These are phyloP conservation scores for Debaryomycetaceae sp. DNA, from an alignment of 1,139 yeast genomes.

Conservation along the genomic window DNA sequence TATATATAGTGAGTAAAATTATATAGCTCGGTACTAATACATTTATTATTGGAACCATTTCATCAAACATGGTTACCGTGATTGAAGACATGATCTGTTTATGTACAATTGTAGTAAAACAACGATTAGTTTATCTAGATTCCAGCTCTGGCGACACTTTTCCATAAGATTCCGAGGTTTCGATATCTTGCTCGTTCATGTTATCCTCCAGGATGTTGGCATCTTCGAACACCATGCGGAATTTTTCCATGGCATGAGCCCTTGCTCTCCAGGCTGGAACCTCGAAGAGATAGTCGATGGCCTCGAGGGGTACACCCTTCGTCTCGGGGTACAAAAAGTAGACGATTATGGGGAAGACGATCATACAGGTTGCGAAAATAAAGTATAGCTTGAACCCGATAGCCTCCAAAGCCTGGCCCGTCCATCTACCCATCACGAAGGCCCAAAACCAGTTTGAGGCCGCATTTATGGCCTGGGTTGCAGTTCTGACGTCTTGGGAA, in stretches of 20 bases:
- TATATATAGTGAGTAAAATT: too few relatives aligned
- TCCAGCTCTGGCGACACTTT: not conserved
- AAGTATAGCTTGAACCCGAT: slow-evolving; percentile 45
- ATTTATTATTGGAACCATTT: too few relatives aligned
- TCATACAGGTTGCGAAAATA: slow-evolving; percentile 37
- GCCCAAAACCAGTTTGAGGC: slow-evolving; percentile 50
- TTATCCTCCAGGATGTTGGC: not conserved
- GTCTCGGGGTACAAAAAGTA: slow-evolving; percentile 45
- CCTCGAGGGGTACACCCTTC: slow-evolving; percentile 41
- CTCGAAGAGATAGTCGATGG: slow-evolving; percentile 39
- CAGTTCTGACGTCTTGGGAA: slow-evolving; percentile 38
- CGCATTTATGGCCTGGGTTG: slow-evolving; percentile 43
- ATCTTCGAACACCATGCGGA: slow-evolving; percentile 12
- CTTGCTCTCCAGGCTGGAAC: slow-evolving; percentile 31
- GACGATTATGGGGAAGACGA: slow-evolving; percentile 30
- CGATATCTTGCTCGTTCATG: not conserved
- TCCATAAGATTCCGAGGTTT: not conserved
- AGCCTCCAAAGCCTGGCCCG: slow-evolving; percentile 38
- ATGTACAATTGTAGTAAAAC: too few relatives aligned
- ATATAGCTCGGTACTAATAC: too few relatives aligned
- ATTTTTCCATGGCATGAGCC: slow-evolving; percentile 18
- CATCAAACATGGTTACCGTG: too few relatives aligned
- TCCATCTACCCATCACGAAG: slow-evolving; percentile 44
- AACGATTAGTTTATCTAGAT: too few relatives aligned
- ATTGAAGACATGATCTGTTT: too few relatives aligned